Percentiles rank a stretch among this genome's conserved stretches.
These are phyloP conservation scores for Mycosarcoma mackinlayi DNA, from an alignment of 1,284 basidiomycete genomes.

Conservation along the genomic window DNA sequence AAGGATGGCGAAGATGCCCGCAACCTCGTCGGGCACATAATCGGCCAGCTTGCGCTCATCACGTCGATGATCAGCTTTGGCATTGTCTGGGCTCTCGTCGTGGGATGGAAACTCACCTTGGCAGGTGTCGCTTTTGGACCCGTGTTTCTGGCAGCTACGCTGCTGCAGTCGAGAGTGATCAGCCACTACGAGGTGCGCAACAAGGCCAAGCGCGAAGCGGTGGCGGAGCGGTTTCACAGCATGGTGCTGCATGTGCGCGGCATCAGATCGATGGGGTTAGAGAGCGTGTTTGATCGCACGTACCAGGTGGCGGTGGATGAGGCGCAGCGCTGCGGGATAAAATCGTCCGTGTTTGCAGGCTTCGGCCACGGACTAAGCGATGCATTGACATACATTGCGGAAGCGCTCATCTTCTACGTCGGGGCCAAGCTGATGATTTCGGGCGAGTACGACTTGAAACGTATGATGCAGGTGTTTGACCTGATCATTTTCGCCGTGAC, in stretches of 20 bases:
- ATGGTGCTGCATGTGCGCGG: slow-evolving; percentile 86
- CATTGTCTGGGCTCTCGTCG: slow-evolving; percentile 84
- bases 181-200: slow-evolving; percentile 80
- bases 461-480: slow-evolving; percentile 89
- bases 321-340: slow-evolving; percentile 78
- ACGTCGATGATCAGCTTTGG: slow-evolving; percentile 83
- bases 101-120: slow-evolving; percentile 92
- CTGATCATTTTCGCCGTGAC: slow-evolving; percentile 92
- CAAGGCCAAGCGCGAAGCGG: slow-evolving; percentile 84
- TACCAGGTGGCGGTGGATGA: slow-evolving; percentile 76
- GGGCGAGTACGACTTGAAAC: slow-evolving; percentile 84
- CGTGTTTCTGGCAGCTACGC: slow-evolving; percentile 80
- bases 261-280: slow-evolving; percentile 90
- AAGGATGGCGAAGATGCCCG: slow-evolving; percentile 93
- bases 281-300: slow-evolving; percentile 77
- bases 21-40: slow-evolving; percentile 79
- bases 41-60: slow-evolving; percentile 78
- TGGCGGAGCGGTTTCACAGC: slow-evolving; percentile 86
- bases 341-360: slow-evolving; percentile 83
- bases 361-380: slow-evolving; percentile 83
- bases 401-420: slow-evolving; percentile 87
- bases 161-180: slow-evolving; percentile 78
- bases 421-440: slow-evolving; percentile 83
- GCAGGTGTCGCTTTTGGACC: slow-evolving; percentile 88
- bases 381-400: slow-evolving; percentile 80